These are phyloP conservation scores for Diospyros kaki DNA, from an alignment of 148 eudicot genomes.

Conservation along the genomic window DNA sequence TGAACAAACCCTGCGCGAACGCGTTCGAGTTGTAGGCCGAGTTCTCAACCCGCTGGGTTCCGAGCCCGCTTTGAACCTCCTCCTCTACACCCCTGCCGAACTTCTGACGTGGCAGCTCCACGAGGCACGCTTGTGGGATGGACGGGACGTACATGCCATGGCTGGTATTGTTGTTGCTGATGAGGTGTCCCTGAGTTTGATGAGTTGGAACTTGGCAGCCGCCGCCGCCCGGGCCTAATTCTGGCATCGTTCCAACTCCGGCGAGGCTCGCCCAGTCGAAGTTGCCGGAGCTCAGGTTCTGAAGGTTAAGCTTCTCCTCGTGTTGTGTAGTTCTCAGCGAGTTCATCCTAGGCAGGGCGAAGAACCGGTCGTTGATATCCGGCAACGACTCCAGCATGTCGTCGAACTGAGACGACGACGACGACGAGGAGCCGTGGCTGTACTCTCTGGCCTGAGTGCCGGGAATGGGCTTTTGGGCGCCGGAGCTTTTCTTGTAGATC, in stretches of 20 bases:
- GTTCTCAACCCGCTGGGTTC: conserved; percentile 27
- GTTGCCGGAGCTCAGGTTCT: conserved; percentile 42
- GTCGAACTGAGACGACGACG: conserved; percentile 59
- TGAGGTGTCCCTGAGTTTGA: conserved; percentile 15
- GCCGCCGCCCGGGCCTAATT: conserved; percentile 16
- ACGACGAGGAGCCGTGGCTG: conserved; percentile 38
- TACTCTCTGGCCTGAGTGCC: conserved; percentile 23
- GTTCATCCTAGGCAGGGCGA: conserved; percentile 23
- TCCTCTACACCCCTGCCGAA: conserved; percentile 26
- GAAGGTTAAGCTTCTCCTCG: conserved; percentile 33
- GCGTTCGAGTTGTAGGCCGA: conserved; percentile 18
- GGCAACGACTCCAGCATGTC: conserved; percentile 63
- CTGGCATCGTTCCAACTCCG: conserved; percentile 31
- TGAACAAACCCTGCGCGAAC: conserved; percentile 18
- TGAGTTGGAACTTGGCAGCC: neutral
- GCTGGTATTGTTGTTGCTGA: conserved; percentile 8
- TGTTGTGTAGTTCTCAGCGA: conserved; percentile 25
- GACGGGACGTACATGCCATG: conserved; percentile 38
- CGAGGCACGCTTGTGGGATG: conserved; percentile 28
- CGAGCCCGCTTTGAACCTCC: conserved; percentile 56
- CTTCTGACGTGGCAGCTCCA: conserved; percentile 24
- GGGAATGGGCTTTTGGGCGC: conserved; percentile 29
- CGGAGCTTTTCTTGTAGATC: conserved; percentile 66
- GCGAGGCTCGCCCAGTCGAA: conserved; percentile 57
- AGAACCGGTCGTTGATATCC: conserved; percentile 30